A percentile compares a stretch with the other conserved stretches of the same genome.
These are phyloP conservation scores for Fusarium sacchari DNA, from an alignment of 2,329 filamentous ascomycete genomes.

Conservation along the genomic window DNA sequence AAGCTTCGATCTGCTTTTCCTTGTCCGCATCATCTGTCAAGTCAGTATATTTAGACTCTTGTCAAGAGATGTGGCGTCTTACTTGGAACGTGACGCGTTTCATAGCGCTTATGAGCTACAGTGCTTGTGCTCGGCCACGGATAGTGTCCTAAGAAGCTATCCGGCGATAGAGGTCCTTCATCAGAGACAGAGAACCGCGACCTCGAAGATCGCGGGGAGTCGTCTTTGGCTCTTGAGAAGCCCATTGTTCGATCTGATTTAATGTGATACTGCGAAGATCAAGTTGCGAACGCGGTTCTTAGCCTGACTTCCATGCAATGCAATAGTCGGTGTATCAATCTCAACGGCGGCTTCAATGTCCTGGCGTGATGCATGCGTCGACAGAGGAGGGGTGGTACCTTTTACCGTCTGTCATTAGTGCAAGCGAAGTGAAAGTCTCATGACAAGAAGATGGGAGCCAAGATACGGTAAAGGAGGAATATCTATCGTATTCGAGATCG, in stretches of 20 bases:
- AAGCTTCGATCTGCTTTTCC: conserved; percentile 15
- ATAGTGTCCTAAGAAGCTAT: conserved; percentile 29
- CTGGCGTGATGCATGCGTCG: conserved; percentile 30
- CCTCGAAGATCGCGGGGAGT: conserved; percentile 23
- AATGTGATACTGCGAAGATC: conserved; percentile 1
- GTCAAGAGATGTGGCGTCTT: neutral
- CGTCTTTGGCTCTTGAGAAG: conserved; percentile 1
- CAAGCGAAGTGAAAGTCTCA: conserved; percentile 15
- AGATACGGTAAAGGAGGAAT: neutral
- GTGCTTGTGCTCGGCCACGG: conserved; percentile 29
- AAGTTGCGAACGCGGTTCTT: neutral
- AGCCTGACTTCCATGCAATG: conserved; percentile 1
- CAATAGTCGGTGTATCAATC: conserved; percentile 26
- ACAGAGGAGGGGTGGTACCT: conserved; percentile 11
- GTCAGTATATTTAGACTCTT: neutral
- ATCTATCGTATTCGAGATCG: conserved; percentile 13
- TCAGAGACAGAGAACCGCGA: conserved; percentile 21
- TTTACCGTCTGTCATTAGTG: conserved; percentile 20
- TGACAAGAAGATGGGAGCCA: neutral
- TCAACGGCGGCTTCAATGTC: neutral
- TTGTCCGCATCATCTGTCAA: conserved; percentile 10
- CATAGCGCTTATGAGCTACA: conserved; percentile 17
- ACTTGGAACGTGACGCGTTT: conserved; percentile 18
- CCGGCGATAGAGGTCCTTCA: conserved; percentile 18
- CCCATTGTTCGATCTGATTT: conserved; percentile 7